Evolutionary conservation across 139 green algal genomes (phyloP).

Genomic region (Volvox africanus): DNA sequence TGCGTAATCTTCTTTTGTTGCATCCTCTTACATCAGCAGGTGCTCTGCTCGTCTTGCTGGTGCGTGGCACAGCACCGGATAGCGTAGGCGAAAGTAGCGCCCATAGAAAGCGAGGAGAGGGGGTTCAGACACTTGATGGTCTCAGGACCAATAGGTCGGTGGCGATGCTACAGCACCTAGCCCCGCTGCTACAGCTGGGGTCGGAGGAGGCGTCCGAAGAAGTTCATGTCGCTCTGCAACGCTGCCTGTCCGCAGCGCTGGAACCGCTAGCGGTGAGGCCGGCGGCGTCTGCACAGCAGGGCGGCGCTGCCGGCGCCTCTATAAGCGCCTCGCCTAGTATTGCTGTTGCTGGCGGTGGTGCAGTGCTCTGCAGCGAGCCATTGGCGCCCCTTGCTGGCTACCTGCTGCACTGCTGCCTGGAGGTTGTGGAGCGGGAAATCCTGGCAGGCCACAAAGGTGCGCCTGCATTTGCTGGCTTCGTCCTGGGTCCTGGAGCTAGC

Average conservation of each 20-base stretch:
- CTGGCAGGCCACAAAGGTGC: conserved; percentile 44
- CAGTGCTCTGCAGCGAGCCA: conserved; percentile 1
- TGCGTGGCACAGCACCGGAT: too few species aligned
- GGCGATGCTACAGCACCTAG: conserved; percentile 66
- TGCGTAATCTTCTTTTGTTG: neutral
- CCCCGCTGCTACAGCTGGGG: conserved; percentile 57
- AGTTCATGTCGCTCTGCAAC: conserved; percentile 29
- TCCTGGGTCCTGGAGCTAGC: too few species aligned
- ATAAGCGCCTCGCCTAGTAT: neutral
- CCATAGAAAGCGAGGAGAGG: neutral
- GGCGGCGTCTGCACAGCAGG: neutral
- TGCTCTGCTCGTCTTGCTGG: neutral
- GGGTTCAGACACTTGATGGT: neutral
- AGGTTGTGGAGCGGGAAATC: conserved; percentile 66
- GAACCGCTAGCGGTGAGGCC: neutral
- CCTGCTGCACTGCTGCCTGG: conserved; percentile 60
- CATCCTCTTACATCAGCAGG: neutral
- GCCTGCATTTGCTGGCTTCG: neutral
- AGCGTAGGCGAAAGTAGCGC: neutral
- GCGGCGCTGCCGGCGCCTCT: neutral
- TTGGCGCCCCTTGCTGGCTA: conserved; percentile 61
- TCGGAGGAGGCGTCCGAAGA: conserved; percentile 56
- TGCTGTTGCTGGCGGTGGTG: neutral
- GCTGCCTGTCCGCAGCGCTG: conserved; percentile 23
- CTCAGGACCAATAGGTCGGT: conserved; percentile 35